Evolutionary conservation across 805 yeast species (phyloP), one percentile per base, ranked within the genome.

Genomic region (Starmerella ratchasimensis): DNA sequence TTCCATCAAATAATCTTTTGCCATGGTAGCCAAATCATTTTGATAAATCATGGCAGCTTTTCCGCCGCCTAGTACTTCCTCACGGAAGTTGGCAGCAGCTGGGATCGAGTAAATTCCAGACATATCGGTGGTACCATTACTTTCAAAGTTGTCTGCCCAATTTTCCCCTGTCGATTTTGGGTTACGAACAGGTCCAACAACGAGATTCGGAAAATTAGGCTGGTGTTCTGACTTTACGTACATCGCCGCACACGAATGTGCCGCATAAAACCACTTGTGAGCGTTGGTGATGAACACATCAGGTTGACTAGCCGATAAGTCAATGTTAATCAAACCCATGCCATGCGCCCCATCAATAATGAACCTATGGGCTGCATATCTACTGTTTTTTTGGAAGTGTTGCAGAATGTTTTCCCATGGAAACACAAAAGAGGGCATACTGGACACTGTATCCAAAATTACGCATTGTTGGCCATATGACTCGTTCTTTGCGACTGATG

Each of bases 291-390:
- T 62, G 51, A 63, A 69, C 51, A 74, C 78, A 48, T 76, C 83
- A 0, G 83, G 80, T 38, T 65, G 56, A 2, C 51, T 46, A 1
- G 33, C 14, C 4, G 43, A 31, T 34, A 59, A 31, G 18, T 48
- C 39, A 14, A 58, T 38, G 2, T 52, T 53, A 3, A 49, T 30
- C 22, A 54, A 38, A 0, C 88, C 88, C 25, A 72, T 62, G 1
- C 72, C 68, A 51, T 79, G 88, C 4, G 86, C 88, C 11, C 79
- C 88, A 53, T 79, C 88, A 19, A 79, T 65, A 5, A 31, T 14
- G 31, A 18, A 15, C 11, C 6, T 4, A 8, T 6, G 10, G 20
- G 20, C 31, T 6, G 6, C 5, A 6, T n/a, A n/a, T n/a, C n/a
- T n/a, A n/a, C n/a, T n/a, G 34, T 67, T n/a, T n/a, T n/a, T 54